These are phyloP conservation scores for Phlyctochytrium arcticum DNA, from an alignment of 192 early-diverging fungal species.

Conservation along the genomic window DNA sequence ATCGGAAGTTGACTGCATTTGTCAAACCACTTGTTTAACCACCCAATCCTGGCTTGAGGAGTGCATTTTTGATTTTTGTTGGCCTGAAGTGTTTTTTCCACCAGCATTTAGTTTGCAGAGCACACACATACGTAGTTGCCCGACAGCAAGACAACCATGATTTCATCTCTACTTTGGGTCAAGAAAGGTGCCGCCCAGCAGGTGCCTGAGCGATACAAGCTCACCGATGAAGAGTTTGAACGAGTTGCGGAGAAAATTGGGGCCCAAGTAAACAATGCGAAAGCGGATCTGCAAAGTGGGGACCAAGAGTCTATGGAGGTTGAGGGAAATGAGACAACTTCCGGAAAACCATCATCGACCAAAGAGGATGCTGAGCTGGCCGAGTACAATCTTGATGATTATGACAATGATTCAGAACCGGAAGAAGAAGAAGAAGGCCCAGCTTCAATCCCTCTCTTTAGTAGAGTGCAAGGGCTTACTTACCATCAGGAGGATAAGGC, in stretches of 20 bases:
- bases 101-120: no score
- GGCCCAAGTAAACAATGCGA: conserved; percentile 35
- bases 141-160: conserved; percentile 68
- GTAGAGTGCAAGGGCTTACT: conserved; percentile 82
- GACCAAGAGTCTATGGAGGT: conserved; percentile 27
- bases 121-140: no score
- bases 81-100: no score
- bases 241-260: conserved; percentile 70
- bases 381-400: conserved; percentile 86
- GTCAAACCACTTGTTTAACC: no score
- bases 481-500: conserved; percentile 75
- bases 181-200: conserved; percentile 87
- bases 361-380: conserved; percentile 23
- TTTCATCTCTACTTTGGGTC: conserved; percentile 90
- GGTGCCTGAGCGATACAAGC: conserved; percentile 70
- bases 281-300: conserved; percentile 43
- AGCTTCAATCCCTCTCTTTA: conserved; percentile 61
- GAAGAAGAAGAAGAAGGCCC: conserved; percentile 25
- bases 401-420: conserved; percentile 73
- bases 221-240: conserved; percentile 87
- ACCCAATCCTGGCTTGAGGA: no score
- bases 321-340: conserved; percentile 16
- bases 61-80: background rate
- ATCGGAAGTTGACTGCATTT: no score
- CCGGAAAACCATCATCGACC: no score